Base-by-base conservation (phyloP, 2,329 filamentous ascomycete species). In the Aspergillus quadrilineatus region DNA sequence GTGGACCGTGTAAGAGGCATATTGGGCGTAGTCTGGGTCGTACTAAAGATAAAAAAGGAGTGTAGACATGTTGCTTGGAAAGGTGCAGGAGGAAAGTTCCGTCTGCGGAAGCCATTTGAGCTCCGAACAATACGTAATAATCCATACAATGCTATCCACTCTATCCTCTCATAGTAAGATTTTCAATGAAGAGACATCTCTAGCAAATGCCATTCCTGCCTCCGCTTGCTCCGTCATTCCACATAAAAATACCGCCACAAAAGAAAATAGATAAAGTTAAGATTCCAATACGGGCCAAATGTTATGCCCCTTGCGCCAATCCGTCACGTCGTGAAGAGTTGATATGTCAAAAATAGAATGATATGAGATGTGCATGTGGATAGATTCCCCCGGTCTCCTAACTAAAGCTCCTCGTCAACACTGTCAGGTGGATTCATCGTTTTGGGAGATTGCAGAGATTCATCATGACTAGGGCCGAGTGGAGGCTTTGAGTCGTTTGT, bases 1-100 rank as follows among this genome's bases (percentile, higher is more conserved):
- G 75, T 79, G 22, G 85, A 88, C 43, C 73, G 76, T 56, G 69
- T 64, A 22, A 78, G 67, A 28, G 77, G 69, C 77, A 79, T 79
- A 9, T 41, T 26, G 43, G 28, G 26, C 10, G 42, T 55, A 57
- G 47, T 28, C n/a, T 22, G 45, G 36, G 45, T 14, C 17, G 43
- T 22, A 12, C 17, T 26, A 41, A 28, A 30, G 29, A 26, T 34
- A 8, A 26, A 32, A 37, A 17, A 14, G 26, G 30, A 9, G 30
- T 47, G 29, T 4, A 34, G 15, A 34, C 28, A 5, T 34, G 41
- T 22, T 22, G 22, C 22, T 22, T 22, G 22, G 3, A 22, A 22
- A 54, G 6, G 30, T 37, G 7, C 10, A 14, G 26, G 26, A 42
- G 42, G 47, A 45, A 53, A 14, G 26, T 57, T 57, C 50, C 50